A percentile compares a stretch with the other conserved stretches of the same genome.
Conservation (phyloP, 1,284 basidiomycete genomes). For the Cerrena zonata region DNA sequence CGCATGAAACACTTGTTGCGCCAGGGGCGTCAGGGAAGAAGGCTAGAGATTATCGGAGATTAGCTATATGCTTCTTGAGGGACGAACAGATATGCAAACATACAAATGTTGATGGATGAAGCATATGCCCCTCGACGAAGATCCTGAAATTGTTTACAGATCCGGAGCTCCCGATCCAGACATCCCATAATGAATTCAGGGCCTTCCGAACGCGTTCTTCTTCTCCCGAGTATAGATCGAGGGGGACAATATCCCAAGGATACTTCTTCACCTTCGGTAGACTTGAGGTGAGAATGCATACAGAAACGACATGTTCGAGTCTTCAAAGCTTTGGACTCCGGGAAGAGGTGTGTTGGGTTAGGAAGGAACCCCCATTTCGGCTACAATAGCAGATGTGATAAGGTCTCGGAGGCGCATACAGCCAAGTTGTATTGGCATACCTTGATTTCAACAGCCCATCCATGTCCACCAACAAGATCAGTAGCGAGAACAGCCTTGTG, state of each 20-base stretch:
- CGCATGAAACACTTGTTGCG: constrained; percentile 4
- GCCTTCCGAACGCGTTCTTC: constrained; percentile 54
- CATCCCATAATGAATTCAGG: constrained; percentile 64
- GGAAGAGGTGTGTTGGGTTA: constrained; percentile 49
- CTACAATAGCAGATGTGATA: constrained; percentile 34
- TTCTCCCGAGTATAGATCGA: constrained; percentile 80
- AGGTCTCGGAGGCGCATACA: constrained; percentile 3
- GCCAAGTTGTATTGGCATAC: constrained; percentile 40
- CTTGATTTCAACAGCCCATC: constrained; percentile 82
- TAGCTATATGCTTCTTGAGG: neutral
- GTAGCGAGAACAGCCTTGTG: constrained; percentile 64
- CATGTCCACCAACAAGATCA: constrained; percentile 60
- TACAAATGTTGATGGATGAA: constrained; percentile 57
- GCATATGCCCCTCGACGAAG: constrained; percentile 59
- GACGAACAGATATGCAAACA: constrained; percentile 18
- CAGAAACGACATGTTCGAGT: constrained; percentile 76
- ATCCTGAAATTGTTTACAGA: constrained; percentile 75
- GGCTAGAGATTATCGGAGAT: no score
- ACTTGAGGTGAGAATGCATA: constrained; percentile 70
- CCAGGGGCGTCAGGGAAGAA: constrained; percentile 6
- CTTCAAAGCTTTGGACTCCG: constrained; percentile 56
- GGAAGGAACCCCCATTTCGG: constrained; percentile 95
- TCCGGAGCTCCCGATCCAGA: constrained; percentile 62
- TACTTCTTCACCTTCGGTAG: constrained; percentile 33
- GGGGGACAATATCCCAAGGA: constrained; percentile 70